A percentile compares a stretch with the other conserved stretches of the same genome.
These are phyloP conservation scores for Brassica cretica DNA, from an alignment of 345 rosid genomes.

Conservation along the genomic window DNA sequence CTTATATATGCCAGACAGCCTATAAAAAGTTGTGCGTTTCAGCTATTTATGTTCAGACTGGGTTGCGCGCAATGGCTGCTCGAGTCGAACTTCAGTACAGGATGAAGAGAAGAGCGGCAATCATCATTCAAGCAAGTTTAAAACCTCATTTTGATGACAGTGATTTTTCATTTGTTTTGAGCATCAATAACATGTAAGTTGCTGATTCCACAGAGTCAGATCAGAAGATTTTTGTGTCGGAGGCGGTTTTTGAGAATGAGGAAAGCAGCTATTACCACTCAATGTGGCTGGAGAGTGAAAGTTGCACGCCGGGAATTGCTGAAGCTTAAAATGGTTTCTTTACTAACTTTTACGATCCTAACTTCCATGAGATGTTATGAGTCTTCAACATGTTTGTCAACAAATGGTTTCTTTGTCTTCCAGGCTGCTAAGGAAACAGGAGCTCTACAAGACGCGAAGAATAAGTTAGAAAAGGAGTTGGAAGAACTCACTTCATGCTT, in stretches of 20 bases:
- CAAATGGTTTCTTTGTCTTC: slow-evolving; percentile 11
- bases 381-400: slow-evolving; percentile 17
- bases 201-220: slow-evolving; percentile 55
- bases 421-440: slow-evolving; percentile 46
- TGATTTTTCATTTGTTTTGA: slow-evolving; percentile 1
- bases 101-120: slow-evolving; percentile 66
- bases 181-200: neutral
- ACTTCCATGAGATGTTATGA: slow-evolving; percentile 13
- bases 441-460: slow-evolving; percentile 45
- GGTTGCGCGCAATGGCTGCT: slow-evolving; percentile 80
- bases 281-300: slow-evolving; percentile 82
- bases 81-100: slow-evolving; percentile 56
- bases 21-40: slow-evolving; percentile 55
- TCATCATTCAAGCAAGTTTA: slow-evolving; percentile 66
- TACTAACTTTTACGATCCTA: slow-evolving; percentile 9
- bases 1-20: slow-evolving; percentile 59
- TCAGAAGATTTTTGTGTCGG: slow-evolving; percentile 61
- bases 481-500: slow-evolving; percentile 35
- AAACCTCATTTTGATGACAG: slow-evolving; percentile 18
- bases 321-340: slow-evolving; percentile 77
- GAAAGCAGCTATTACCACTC: slow-evolving; percentile 72
- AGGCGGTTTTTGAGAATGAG: slow-evolving; percentile 47
- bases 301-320: slow-evolving; percentile 74
- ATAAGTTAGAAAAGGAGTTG: slow-evolving; percentile 38
- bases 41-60: slow-evolving; percentile 68